A percentile compares a stretch with the other conserved stretches of the same genome.
These are phyloP conservation scores for Pyricularia sp. DNA, from an alignment of 2,329 filamentous ascomycete species.

Conservation along the genomic window DNA sequence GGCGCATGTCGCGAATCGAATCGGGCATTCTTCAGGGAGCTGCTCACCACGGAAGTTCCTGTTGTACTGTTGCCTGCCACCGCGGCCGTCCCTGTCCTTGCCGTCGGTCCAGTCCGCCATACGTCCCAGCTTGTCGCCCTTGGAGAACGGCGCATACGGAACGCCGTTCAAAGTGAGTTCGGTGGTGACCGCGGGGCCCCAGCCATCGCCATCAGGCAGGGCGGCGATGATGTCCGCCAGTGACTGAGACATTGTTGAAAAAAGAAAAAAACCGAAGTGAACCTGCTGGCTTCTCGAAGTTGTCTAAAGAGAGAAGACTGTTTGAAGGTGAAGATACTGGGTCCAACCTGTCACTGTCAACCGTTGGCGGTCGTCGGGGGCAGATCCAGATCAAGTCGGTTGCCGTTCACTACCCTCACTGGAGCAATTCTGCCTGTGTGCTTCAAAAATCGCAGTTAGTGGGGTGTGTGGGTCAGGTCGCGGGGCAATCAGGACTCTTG, in stretches of 20 bases:
- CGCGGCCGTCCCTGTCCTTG: constrained; percentile 65
- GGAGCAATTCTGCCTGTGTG: background rate
- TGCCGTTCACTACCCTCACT: background rate
- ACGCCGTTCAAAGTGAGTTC: constrained; percentile 90
- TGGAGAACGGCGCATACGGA: constrained; percentile 95
- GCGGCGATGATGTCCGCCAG: constrained; percentile 53
- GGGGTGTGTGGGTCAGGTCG: constrained; percentile 1
- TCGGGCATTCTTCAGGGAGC: background rate
- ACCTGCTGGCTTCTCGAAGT: background rate
- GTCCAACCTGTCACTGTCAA: background rate
- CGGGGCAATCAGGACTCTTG: background rate
- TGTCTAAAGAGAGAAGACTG: background rate
- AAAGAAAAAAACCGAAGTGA: background rate
- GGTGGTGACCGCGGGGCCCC: constrained; percentile 72
- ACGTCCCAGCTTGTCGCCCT: constrained; percentile 94
- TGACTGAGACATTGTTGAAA: constrained; percentile 9
- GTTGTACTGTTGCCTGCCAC: constrained; percentile 79
- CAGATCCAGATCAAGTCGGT: background rate
- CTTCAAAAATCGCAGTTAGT: constrained; percentile 1
- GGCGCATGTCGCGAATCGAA: background rate
- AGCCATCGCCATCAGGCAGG: constrained; percentile 64
- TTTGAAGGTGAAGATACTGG: background rate
- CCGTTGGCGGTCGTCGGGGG: background rate
- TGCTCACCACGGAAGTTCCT: constrained; percentile 76
- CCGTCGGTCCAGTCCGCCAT: constrained; percentile 99